phyloP scores from a whole-genome alignment of 1,284 basidiomycete genomes.

The Agaricales sp. region DNA sequence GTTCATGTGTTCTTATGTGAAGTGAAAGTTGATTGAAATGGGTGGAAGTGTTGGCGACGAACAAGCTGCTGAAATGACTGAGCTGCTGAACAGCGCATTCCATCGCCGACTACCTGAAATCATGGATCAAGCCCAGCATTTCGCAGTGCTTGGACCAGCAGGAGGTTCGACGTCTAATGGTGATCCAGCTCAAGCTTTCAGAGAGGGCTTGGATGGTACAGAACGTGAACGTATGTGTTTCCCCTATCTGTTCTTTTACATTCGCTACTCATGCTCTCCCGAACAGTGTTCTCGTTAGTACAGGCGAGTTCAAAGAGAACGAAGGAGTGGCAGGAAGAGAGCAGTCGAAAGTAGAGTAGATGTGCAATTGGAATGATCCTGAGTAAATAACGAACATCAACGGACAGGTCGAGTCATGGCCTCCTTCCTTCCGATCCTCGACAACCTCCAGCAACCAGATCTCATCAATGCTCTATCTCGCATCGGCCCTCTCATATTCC shows the following conservation, averaged over 20 bases:
- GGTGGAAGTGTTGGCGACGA: slow-evolving; percentile 53
- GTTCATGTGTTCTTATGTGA: slow-evolving; percentile 16
- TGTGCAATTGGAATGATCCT: not conserved
- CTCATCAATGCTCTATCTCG: not conserved
- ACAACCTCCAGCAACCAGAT: not conserved
- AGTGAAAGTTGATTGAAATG: not conserved
- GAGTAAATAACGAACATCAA: not conserved
- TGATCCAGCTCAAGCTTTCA: slow-evolving; percentile 62
- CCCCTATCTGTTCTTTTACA: not conserved
- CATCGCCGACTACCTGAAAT: slow-evolving; percentile 68
- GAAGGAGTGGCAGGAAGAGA: slow-evolving; percentile 78
- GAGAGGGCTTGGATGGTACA: slow-evolving; percentile 81
- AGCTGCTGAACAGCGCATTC: slow-evolving; percentile 68
- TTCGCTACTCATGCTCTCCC: slow-evolving; percentile 3
- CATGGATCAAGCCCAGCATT: slow-evolving; percentile 86
- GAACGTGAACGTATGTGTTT: slow-evolving; percentile 76
- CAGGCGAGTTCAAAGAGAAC: slow-evolving; percentile 71
- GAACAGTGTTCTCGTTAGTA: slow-evolving; percentile 75
- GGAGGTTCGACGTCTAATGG: slow-evolving; percentile 42
- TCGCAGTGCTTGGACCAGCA: slow-evolving; percentile 59
- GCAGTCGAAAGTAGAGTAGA: slow-evolving; percentile 22
- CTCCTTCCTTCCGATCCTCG: not conserved
- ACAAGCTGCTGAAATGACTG: slow-evolving; percentile 58
- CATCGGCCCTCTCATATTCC: not conserved
- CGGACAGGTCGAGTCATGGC: not conserved